These are phyloP conservation scores for Ophiostoma populinum DNA, from an alignment of 2,329 filamentous ascomycete genomes.

Conservation along the genomic window DNA sequence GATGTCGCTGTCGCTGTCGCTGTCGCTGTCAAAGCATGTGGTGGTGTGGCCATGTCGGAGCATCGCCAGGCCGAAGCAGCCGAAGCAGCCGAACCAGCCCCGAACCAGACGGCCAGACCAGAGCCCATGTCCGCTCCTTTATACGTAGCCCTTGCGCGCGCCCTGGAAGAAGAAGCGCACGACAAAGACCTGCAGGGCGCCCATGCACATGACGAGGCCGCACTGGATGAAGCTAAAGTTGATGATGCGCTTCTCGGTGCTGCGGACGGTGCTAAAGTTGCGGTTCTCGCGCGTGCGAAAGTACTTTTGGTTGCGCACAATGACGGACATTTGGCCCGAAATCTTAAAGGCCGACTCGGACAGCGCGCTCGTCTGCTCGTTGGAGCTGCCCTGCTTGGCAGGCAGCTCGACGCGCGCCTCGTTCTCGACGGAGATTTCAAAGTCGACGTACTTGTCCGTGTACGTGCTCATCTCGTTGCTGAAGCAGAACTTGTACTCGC, in stretches of 20 bases:
- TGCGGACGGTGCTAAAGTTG: conserved; percentile 95
- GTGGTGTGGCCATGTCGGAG: too few relatives aligned
- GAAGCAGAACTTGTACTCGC: conserved; percentile 96
- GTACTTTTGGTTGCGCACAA: conserved; percentile 96
- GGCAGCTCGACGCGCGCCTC: conserved; percentile 69
- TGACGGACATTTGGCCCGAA: conserved; percentile 80
- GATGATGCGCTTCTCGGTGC: conserved; percentile 88
- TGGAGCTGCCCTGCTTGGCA: conserved; percentile 70
- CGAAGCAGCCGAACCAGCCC: not conserved
- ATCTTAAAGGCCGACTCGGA: conserved; percentile 95
- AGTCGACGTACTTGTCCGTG: conserved; percentile 93
- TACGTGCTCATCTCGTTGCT: conserved; percentile 97
- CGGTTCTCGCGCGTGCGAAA: conserved; percentile 97
- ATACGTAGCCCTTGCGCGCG: conserved; percentile 53
- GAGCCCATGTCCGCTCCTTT: too few relatives aligned
- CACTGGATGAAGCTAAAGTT: conserved; percentile 95
- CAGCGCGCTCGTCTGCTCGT: conserved; percentile 74
- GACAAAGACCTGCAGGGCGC: conserved; percentile 87
- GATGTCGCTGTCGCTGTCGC: too few relatives aligned
- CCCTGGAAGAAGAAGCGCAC: conserved; percentile 98
- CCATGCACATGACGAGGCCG: conserved; percentile 85
- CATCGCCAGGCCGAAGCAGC: too few relatives aligned
- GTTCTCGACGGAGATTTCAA: conserved; percentile 94
- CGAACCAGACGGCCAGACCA: too few relatives aligned
- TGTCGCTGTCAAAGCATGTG: too few relatives aligned